A percentile compares a stretch with the other conserved stretches of the same genome.
phyloP scores from a whole-genome alignment of 2,329 filamentous ascomycete genomes.

The Cercospora sp. region DNA sequence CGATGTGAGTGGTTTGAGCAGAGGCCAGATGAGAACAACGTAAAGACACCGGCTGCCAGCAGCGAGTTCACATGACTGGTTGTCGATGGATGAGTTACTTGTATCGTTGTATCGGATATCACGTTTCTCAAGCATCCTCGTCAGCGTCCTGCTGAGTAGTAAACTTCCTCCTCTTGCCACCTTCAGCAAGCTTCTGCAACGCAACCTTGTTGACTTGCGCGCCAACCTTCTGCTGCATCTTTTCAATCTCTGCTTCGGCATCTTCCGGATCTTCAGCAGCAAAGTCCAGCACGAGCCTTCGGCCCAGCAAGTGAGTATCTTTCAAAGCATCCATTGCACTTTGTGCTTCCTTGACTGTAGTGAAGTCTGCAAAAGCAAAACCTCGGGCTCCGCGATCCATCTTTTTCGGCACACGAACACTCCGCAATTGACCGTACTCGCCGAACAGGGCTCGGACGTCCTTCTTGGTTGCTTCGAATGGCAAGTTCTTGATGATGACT shows the following conservation, averaged over 20 bases:
- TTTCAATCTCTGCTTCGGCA: slow-evolving; percentile 91
- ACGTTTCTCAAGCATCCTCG: slow-evolving; percentile 1
- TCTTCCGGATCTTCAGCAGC: slow-evolving; percentile 85
- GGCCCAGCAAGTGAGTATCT: slow-evolving; percentile 89
- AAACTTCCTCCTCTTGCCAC: slow-evolving; percentile 80
- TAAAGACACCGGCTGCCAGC: not conserved
- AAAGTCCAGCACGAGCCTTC: slow-evolving; percentile 86
- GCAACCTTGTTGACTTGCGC: slow-evolving; percentile 88
- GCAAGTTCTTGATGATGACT: slow-evolving; percentile 96
- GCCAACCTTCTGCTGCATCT: slow-evolving; percentile 95
- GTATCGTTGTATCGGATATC: not conserved
- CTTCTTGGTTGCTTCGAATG: slow-evolving; percentile 92
- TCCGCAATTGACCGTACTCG: slow-evolving; percentile 87
- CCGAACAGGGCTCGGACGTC: slow-evolving; percentile 84
- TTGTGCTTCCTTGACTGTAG: slow-evolving; percentile 82
- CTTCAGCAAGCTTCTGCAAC: slow-evolving; percentile 80
- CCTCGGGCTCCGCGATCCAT: slow-evolving; percentile 85
- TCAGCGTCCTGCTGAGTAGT: slow-evolving; percentile 42
- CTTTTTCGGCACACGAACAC: slow-evolving; percentile 92
- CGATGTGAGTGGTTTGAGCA: not conserved
- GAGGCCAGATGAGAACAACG: not conserved
- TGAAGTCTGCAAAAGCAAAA: slow-evolving; percentile 96
- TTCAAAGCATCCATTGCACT: slow-evolving; percentile 88
- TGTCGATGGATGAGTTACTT: not conserved
- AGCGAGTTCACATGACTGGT: not conserved